These are phyloP conservation scores for Gloeopeniophorella convolvens DNA, from an alignment of 768 basidiomycete species.

Conservation along the genomic window DNA sequence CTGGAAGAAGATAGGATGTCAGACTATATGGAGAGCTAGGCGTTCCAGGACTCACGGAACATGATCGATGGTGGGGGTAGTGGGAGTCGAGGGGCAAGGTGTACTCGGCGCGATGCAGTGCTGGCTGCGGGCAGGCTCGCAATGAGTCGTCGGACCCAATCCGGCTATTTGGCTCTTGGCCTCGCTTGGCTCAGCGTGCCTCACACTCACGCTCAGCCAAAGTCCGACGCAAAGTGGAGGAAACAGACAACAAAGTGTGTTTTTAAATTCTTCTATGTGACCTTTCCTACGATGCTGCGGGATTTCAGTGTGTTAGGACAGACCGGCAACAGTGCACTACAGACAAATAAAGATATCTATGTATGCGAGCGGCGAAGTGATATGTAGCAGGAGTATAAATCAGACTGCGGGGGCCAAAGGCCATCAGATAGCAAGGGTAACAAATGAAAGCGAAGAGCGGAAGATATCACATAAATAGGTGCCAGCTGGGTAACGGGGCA, in stretches of 20 bases:
- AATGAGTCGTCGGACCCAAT: no score
- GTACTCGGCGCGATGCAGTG: neutral
- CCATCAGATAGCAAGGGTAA: neutral
- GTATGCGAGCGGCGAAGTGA: constrained; percentile 14
- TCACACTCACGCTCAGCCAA: no score
- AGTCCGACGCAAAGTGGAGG: no score
- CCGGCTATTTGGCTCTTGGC: no score
- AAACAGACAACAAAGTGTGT: no score
- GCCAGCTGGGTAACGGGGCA: no score
- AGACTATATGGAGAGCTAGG: neutral
- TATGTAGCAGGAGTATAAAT: constrained; percentile 9
- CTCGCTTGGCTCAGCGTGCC: no score
- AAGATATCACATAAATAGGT: constrained; percentile 9
- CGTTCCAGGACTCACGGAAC: constrained; percentile 6
- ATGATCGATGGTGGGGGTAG: neutral
- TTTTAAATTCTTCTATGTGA: neutral
- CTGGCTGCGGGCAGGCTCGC: no score
- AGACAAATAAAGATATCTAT: constrained; percentile 22
- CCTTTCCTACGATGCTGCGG: constrained; percentile 5
- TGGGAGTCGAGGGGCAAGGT: neutral
- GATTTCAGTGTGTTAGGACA: neutral
- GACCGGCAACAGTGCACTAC: constrained; percentile 12
- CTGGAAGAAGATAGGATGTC: constrained; percentile 18
- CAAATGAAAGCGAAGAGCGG: neutral
- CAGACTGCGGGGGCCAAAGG: neutral